Percentiles rank a stretch among this genome's conserved stretches.
phyloP scores from a whole-genome alignment of 1,139 yeast species.

The Geotrichum carabidarum region DNA sequence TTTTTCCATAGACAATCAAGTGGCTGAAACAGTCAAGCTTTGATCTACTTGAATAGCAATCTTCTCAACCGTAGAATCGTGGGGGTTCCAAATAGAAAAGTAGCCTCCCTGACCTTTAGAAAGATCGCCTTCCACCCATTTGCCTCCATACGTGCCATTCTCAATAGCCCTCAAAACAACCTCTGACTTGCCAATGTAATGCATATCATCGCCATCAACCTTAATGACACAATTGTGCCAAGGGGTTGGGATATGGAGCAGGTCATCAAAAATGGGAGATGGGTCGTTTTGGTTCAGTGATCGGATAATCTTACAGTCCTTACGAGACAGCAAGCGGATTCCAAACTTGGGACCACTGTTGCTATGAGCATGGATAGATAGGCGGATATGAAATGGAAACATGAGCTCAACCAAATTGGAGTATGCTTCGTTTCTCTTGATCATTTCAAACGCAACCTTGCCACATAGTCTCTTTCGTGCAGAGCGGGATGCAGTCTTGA shows the following conservation, averaged over 20 bases:
- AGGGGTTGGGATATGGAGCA: slow-evolving; percentile 20
- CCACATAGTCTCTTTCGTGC: slow-evolving; percentile 16
- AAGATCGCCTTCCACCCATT: slow-evolving; percentile 17
- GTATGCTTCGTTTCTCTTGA: slow-evolving; percentile 21
- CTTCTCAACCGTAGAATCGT: background rate
- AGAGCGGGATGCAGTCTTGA: slow-evolving; percentile 4
- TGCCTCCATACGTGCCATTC: slow-evolving; percentile 9
- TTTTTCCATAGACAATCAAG: background rate
- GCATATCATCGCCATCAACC: slow-evolving; percentile 9
- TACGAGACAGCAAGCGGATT: slow-evolving; percentile 13
- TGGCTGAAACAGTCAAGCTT: slow-evolving; percentile 1
- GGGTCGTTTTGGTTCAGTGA: slow-evolving; percentile 7
- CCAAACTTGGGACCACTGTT: slow-evolving; percentile 22
- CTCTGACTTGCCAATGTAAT: slow-evolving; percentile 18
- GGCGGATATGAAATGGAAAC: slow-evolving; percentile 18
- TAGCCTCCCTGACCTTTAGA: slow-evolving; percentile 11
- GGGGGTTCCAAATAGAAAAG: slow-evolving; percentile 8
- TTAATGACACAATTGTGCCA: slow-evolving; percentile 21
- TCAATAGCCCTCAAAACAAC: slow-evolving; percentile 15
- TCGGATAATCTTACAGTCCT: slow-evolving; percentile 12
- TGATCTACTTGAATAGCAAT: background rate
- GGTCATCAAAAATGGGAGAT: slow-evolving; percentile 17
- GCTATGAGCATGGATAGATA: slow-evolving; percentile 20
- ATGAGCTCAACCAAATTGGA: slow-evolving; percentile 19
- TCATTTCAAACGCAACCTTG: slow-evolving; percentile 21